Base-by-base conservation (phyloP, 2,329 filamentous ascomycete genomes). In the Grosmannia penicillata region DNA sequence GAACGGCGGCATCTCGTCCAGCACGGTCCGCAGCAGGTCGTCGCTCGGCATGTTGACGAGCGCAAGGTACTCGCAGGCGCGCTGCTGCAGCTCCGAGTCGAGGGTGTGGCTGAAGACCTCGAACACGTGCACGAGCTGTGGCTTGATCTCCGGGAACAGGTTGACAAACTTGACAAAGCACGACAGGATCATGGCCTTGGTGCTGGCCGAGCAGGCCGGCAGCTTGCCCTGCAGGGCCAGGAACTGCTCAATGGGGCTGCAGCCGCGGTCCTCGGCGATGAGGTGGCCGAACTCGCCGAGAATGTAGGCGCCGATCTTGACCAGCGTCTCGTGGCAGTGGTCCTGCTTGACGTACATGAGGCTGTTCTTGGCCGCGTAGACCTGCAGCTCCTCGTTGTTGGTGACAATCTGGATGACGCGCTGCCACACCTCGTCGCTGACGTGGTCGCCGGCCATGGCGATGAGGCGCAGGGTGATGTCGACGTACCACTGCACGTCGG, bases 381-480 rank as follows among this genome's bases (percentile, higher is more conserved):
- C 80, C 59, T 98, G 91, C 10, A 98, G 70, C 57, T 96, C 89
- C 58, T 98, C 91, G 57, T 98, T 98, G 65, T 98, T 98, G 39
- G 91, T 96, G 42, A 96, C 87, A 49, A 98, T 96, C 57, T 98
- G 91, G 45, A 94, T 95, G 40, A 98, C 89, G 50, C 91, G 78
- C 57, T 98, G 91, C 91, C 91, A 98, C 15, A 98, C 91, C 60
- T 98, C 91, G 46, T 98, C 93, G 58, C 89, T 96, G 49, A 98
- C 89, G 56, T 98, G 91, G 53, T 98, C 91, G 48, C 91, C 91
- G 4, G 93, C 91, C 75, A 96, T 87, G 42, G 89, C 86, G 42
- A 98, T 87, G 37, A 98, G 72, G 40, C 89, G 78, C 48, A 98
- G 68, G 10, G 91, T 94, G 49, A 96, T 95, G 55, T 98, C 89